Base-by-base conservation (phyloP, 164 flowering plant genomes). In the Liquidambar formosana region DNA sequence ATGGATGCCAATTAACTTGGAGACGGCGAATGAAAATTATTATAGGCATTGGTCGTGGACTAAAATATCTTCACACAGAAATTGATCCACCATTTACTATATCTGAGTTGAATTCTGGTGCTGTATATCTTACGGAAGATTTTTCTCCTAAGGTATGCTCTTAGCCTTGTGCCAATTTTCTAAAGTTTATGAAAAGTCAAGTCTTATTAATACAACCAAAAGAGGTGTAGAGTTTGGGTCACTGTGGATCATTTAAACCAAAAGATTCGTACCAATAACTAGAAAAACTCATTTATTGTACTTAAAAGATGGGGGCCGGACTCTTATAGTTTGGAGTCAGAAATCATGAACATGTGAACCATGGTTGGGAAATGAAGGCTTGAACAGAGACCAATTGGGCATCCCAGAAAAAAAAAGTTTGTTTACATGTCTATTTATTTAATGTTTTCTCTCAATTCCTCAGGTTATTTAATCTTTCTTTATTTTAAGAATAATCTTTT, bases 1-100 rank as follows among this genome's bases (percentile, higher is more conserved):
- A 94, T 76, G 96, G 84, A 64, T 85, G 93, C 77, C 96, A 87
- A 58, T 69, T 92, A 63, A 86, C 96, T 16, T 95, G 99, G 99
- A 80, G 86, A 38, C 74, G 92, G 71, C 93, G 99, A 10, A 95
- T 95, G 97, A 89, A 84, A 67, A 91, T 95, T 68, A 68, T 82
- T 57, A 63, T 92, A 49, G 99, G 97, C 78, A 85, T 93, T 74
- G 97, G 94, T 25, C 86, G 84, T 44, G 97, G 97, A 48, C 80
- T 95, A 27, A 93, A 78, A 61, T 95, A 95, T 78, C 87, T 95
- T 73, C 99, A 95, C 69, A 71, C 88, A 11, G 99, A 95, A 77
- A 80, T 93, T 65, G 82, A 67, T 67, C 70, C 70, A 27, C 70
- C 70, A 25, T 67, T 67, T 57, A 67, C 70, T 47, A 67, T 67